Percentiles rank a stretch among this genome's conserved stretches.
phyloP scores from a whole-genome alignment of 2,329 filamentous ascomycete genomes.

The Fusarium anthophilum region DNA sequence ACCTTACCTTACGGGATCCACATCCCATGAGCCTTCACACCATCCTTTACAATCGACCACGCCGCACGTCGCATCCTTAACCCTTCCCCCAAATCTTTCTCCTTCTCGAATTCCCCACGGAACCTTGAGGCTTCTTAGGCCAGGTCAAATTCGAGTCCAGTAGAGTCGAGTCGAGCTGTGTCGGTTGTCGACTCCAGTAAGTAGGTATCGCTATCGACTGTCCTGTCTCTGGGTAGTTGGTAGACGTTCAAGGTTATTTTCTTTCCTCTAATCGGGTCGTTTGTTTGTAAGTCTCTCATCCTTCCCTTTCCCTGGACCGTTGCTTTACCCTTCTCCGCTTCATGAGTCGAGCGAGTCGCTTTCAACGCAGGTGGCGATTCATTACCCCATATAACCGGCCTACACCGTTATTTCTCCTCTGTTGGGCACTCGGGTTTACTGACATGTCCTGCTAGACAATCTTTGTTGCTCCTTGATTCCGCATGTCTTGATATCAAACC shows the following conservation, averaged over 20 bases:
- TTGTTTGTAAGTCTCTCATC: slow-evolving; percentile 36
- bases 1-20: slow-evolving; percentile 21
- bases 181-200: slow-evolving; percentile 15
- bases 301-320: not conserved
- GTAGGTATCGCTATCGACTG: slow-evolving; percentile 19
- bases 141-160: slow-evolving; percentile 26
- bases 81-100: slow-evolving; percentile 35
- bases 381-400: slow-evolving; percentile 38
- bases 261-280: slow-evolving; percentile 22
- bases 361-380: slow-evolving; percentile 46
- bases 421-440: slow-evolving; percentile 25
- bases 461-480: slow-evolving; percentile 33
- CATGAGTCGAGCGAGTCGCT: slow-evolving; percentile 22
- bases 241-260: slow-evolving; percentile 15
- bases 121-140: slow-evolving; percentile 20
- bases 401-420: slow-evolving; percentile 21
- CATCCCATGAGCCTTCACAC: slow-evolving; percentile 29
- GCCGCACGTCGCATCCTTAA: slow-evolving; percentile 33
- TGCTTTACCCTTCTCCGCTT: slow-evolving; percentile 7
- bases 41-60: slow-evolving; percentile 29
- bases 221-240: slow-evolving; percentile 3
- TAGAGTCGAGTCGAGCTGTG: not conserved
- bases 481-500: slow-evolving; percentile 45
- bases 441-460: slow-evolving; percentile 34
- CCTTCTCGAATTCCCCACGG: slow-evolving; percentile 29